Conservation (phyloP, 2,329 filamentous ascomycete genomes). For the Hyphodiscus sp. region DNA sequence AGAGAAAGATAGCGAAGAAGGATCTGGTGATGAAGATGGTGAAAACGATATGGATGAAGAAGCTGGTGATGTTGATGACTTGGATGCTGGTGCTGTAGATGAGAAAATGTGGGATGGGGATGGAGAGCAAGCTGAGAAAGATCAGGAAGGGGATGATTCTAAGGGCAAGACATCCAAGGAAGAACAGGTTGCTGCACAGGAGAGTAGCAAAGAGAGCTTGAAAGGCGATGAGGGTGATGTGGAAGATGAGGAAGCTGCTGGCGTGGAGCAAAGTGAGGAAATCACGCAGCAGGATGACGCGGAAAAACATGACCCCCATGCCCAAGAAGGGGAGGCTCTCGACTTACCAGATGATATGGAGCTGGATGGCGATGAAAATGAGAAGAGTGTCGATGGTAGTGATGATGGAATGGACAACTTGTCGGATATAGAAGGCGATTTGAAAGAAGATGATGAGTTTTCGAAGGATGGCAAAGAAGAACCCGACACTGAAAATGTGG, state of each 20-base stretch:
- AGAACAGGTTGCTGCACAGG: constrained; percentile 37
- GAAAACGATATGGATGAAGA: constrained; percentile 83
- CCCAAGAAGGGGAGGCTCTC: constrained; percentile 59
- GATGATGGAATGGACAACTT: constrained; percentile 47
- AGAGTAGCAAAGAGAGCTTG: constrained; percentile 54
- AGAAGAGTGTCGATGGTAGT: constrained; percentile 37
- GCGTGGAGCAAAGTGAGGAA: constrained; percentile 52
- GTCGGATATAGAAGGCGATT: constrained; percentile 39
- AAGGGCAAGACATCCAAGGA: constrained; percentile 63
- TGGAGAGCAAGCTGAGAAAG: constrained; percentile 71
- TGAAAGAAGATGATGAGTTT: constrained; percentile 32
- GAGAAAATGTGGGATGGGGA: constrained; percentile 99
- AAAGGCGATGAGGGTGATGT: constrained; percentile 44
- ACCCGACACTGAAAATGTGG: constrained; percentile 33
- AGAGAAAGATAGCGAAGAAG: constrained; percentile 56
- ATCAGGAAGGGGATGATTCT: constrained; percentile 68
- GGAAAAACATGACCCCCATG: constrained; percentile 59
- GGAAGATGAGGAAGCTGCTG: constrained; percentile 52
- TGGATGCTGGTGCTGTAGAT: constrained; percentile 84
- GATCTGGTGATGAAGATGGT: constrained; percentile 57
- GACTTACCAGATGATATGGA: constrained; percentile 68
- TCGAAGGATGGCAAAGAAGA: constrained; percentile 39
- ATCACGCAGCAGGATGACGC: constrained; percentile 46
- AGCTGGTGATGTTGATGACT: constrained; percentile 81
- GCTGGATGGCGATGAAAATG: constrained; percentile 54